Evolutionary conservation across 2,329 filamentous ascomycete genomes (phyloP), one percentile per base, ranked within the genome.

Genomic region (Exophiala bonariae): DNA sequence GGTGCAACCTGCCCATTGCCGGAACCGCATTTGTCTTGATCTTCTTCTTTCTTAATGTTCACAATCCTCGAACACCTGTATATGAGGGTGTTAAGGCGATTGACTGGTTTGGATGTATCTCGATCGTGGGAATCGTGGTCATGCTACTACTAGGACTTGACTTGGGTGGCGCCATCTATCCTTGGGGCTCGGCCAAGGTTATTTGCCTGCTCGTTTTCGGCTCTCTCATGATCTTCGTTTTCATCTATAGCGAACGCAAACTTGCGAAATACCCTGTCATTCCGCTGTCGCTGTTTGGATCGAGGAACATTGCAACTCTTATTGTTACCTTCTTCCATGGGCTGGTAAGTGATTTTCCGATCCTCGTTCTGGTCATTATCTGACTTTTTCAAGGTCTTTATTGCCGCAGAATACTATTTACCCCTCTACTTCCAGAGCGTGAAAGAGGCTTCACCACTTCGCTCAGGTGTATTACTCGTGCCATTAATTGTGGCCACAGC

Each of bases 131-230:
- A 33, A 88, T 85, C 16, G 91, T 87, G 0, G 74, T 95, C 16
- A 92, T 95, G 87, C 76, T 95, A 55, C 80, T 96, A 3, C 81
- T 96, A 33, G 91, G 89, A 1, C 79, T 96, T 9, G 86, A 95
- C 62, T 89, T 92, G 52, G 91, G 90, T 44, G 90, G 89, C 39
- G 79, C 89, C 41, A 75, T 76, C 17, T 81, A 80, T 54, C 85
- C 90, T 1, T 95, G 89, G 89, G 68, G 70, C 42, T 91, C 86
- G 0, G 75, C 86, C 2, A 84, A 80, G 1, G 86, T 91, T 23
- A 77, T 95, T 58, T 90, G 86, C 60, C 75, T 95, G 20, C 76
- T 95, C 55, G 70, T 92, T 39, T 89, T 92, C 57, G 89, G 89
- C 17, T 61, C 80, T 18, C 47, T 86, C 20, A 75, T 77, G 10